Evolutionary conservation across 1,284 basidiomycete species (phyloP).

Genomic region (Boletus mariae): DNA sequence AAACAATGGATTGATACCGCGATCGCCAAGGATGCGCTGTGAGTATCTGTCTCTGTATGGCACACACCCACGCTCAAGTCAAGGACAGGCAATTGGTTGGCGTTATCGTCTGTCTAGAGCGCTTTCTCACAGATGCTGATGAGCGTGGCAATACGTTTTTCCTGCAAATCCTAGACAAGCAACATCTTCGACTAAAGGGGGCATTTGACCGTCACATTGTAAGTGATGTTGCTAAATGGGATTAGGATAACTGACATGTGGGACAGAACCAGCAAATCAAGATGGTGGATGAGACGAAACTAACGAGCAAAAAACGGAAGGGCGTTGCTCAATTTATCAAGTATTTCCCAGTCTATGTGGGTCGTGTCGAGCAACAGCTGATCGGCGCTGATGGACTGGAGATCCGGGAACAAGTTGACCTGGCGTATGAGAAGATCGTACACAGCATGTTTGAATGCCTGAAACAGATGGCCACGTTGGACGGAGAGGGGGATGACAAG

Average conservation of each 20-base stretch:
- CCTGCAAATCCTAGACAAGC: slow-evolving; percentile 72
- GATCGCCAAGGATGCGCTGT: slow-evolving; percentile 77
- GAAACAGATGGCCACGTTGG: slow-evolving; percentile 92
- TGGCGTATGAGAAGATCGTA: slow-evolving; percentile 85
- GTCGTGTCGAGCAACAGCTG: slow-evolving; percentile 85
- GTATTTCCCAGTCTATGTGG: slow-evolving; percentile 87
- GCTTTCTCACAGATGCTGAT: slow-evolving; percentile 75
- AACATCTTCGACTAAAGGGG: slow-evolving; percentile 71
- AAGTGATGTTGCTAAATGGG: slow-evolving; percentile 32
- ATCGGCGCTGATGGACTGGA: slow-evolving; percentile 72
- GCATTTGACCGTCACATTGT: slow-evolving; percentile 79
- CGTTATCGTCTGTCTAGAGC: slow-evolving; percentile 77
- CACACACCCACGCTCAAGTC: slow-evolving; percentile 2
- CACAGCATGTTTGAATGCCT: slow-evolving; percentile 88
- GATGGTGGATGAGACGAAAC: slow-evolving; percentile 86
- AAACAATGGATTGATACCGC: slow-evolving; percentile 84
- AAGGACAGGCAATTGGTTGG: slow-evolving; percentile 77
- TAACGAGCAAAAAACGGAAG: slow-evolving; percentile 87
- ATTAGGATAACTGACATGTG: not conserved
- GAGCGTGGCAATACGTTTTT: slow-evolving; percentile 78
- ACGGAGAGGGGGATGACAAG: slow-evolving; percentile 90
- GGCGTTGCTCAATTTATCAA: slow-evolving; percentile 94
- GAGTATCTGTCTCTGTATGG: slow-evolving; percentile 32
- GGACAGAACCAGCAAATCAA: slow-evolving; percentile 81
- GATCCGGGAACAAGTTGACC: slow-evolving; percentile 76